phyloP scores from a whole-genome alignment of 495 filamentous ascomycete species.

The Penicillium canariense region DNA sequence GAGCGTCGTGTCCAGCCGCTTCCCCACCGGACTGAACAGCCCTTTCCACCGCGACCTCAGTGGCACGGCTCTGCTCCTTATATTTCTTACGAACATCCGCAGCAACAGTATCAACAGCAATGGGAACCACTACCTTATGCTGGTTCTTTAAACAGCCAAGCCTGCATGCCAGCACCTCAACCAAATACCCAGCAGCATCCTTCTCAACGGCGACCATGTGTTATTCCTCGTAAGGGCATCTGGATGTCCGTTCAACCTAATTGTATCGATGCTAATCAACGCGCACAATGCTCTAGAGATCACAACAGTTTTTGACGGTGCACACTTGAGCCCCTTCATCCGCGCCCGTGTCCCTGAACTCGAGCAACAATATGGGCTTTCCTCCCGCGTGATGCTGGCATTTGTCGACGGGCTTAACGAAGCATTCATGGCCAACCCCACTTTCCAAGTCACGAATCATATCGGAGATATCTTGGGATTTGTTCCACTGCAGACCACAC shows the following conservation, averaged over 20 bases:
- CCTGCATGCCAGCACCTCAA: neutral
- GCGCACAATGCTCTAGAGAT: conserved; percentile 10
- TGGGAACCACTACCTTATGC: neutral
- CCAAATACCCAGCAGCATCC: neutral
- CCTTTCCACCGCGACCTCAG: neutral
- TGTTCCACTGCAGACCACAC: conserved; percentile 12
- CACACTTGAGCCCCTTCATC: conserved; percentile 24
- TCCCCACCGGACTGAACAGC: neutral
- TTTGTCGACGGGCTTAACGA: conserved; percentile 28
- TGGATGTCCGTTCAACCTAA: accelerated
- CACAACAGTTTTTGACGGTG: conserved; percentile 17
- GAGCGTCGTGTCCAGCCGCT: neutral
- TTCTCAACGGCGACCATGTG: neutral
- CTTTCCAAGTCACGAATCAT: conserved; percentile 13
- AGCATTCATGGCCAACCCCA: conserved; percentile 26
- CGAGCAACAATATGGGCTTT: conserved; percentile 3
- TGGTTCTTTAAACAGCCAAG: neutral
- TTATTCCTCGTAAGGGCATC: neutral
- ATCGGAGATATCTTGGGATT: conserved; percentile 14
- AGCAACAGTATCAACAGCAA: neutral
- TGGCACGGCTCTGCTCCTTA: neutral
- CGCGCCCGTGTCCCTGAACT: conserved; percentile 18
- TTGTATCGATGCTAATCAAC: neutral
- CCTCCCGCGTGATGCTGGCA: conserved; percentile 11
- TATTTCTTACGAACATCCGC: neutral